Conservation (phyloP, 1,139 yeast species). For the Nematodospora anomalae region DNA sequence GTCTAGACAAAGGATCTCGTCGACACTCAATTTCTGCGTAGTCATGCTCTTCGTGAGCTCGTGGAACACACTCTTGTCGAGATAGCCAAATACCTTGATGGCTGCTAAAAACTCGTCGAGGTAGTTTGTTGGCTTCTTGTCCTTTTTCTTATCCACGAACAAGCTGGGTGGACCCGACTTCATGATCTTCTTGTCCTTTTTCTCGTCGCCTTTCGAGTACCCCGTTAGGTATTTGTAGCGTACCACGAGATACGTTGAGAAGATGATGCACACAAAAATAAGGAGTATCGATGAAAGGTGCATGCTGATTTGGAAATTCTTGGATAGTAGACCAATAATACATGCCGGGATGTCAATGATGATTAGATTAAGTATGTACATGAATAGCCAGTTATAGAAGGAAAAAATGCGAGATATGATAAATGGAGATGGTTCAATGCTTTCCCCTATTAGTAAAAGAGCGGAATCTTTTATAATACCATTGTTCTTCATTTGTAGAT, state of each 20-base stretch:
- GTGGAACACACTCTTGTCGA: constrained; percentile 87
- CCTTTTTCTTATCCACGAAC: constrained; percentile 26
- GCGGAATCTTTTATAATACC: not conserved
- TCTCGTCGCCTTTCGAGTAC: constrained; percentile 31
- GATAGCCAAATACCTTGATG: constrained; percentile 88
- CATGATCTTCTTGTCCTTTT: constrained; percentile 8
- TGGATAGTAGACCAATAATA: constrained; percentile 26
- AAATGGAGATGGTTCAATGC: not conserved
- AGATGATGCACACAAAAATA: constrained; percentile 19
- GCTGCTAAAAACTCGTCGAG: constrained; percentile 89
- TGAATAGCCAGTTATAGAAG: constrained; percentile 22
- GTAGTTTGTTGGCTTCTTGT: constrained; percentile 41
- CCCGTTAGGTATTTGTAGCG: constrained; percentile 41
- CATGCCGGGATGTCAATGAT: constrained; percentile 24
- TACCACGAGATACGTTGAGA: constrained; percentile 31
- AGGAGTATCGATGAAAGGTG: constrained; percentile 35
- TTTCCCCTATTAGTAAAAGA: not conserved
- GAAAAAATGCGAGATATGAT: not conserved
- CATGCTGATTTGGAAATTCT: constrained; percentile 31
- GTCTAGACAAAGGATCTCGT: constrained; percentile 72
- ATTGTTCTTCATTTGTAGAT: too few relatives aligned
- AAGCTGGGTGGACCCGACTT: constrained; percentile 7
- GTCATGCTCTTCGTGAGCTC: constrained; percentile 91
- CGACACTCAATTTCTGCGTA: constrained; percentile 76
- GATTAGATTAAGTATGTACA: constrained; percentile 20